Base-by-base conservation (phyloP, 73 alveolate species). In the Durusdinium trenchii region DNA sequence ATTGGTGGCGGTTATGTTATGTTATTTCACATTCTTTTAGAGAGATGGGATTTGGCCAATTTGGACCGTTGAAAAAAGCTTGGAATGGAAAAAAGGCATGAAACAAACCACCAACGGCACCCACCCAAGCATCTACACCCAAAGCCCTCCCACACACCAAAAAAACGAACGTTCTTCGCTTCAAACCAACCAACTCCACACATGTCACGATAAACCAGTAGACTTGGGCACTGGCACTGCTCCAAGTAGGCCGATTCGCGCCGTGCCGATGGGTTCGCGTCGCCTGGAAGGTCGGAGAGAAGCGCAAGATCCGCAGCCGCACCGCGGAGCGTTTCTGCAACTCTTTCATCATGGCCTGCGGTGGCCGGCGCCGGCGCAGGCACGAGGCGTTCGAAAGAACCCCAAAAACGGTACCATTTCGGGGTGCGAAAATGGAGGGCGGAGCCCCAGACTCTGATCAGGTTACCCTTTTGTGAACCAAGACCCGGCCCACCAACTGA, bases 271-370 rank as follows among this genome's bases (percentile, higher is more conserved):
- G 42, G 14, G 45, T 67, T 9, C 81, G 18, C 1, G 14, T 9
- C n/a, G 28, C 67, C 95, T 60, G 62, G 67, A 87, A 87, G 64
- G 30, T 46, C 46, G 95, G 84, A 32, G 95, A 26, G 84, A 61
- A 87, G 64, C 95, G 95, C 28, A 87, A 84, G 47, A 87, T 87
- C 42, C 95, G 95, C 64, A 87, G 64, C 35, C 95, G 95, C 48
- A 87, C 84, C 69, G 83, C 95, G 6, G 84, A 38, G 38, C 95
- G 95, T 84, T 87, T 60, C 84, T 60, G 84, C 35, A 87, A 67
- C 95, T 87, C 95, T 36, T 46, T 2, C 12, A 46, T 57, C 85
- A 87, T 87, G 95, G 78, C 84, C 95, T 87, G 20, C 3, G 3
- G 26, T 51, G 23, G 46, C 43, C 0, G 28, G 50, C n/a, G n/a